phyloP scores from a whole-genome alignment of 805 yeast species.

The Ogataea paradorogensis region DNA sequence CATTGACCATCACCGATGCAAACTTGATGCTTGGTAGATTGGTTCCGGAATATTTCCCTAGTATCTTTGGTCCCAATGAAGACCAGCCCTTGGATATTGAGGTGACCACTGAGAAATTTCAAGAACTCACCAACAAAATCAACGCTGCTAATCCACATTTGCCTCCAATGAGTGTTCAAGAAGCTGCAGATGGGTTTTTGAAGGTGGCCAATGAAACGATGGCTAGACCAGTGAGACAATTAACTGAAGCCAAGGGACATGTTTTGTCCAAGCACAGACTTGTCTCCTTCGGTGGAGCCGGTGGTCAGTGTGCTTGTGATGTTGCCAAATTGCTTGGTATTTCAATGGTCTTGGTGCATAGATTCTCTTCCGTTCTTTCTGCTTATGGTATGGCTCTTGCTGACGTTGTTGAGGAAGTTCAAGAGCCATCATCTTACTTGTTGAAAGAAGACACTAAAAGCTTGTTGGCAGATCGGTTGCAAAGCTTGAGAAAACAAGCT shows the following conservation, averaged over 20 bases:
- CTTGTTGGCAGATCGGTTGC: slow-evolving; percentile 44
- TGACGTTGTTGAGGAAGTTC: slow-evolving; percentile 77
- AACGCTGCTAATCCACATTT: slow-evolving; percentile 47
- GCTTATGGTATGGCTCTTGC: slow-evolving; percentile 90
- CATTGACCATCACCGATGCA: slow-evolving; percentile 80
- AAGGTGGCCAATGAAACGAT: slow-evolving; percentile 83
- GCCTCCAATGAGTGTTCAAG: slow-evolving; percentile 48
- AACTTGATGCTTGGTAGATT: slow-evolving; percentile 68
- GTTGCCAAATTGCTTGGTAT: slow-evolving; percentile 74
- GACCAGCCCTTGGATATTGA: slow-evolving; percentile 62
- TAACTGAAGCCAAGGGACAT: slow-evolving; percentile 84
- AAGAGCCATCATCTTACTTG: slow-evolving; percentile 60
- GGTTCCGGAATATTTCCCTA: slow-evolving; percentile 69
- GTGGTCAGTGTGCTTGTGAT: slow-evolving; percentile 85
- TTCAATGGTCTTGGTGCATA: slow-evolving; percentile 65
- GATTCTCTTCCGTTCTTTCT: slow-evolving; percentile 78
- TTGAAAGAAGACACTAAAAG: slow-evolving; percentile 33
- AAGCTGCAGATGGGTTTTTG: slow-evolving; percentile 77
- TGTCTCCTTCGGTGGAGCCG: slow-evolving; percentile 91
- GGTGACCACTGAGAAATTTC: slow-evolving; percentile 49
- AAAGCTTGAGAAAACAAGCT: slow-evolving; percentile 43
- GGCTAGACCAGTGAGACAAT: slow-evolving; percentile 85
- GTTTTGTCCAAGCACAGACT: slow-evolving; percentile 61
- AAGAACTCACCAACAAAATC: slow-evolving; percentile 51
- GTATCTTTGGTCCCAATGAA: slow-evolving; percentile 77